phyloP scores from a whole-genome alignment of 1,284 basidiomycete genomes.

The Malassezia caprae region DNA sequence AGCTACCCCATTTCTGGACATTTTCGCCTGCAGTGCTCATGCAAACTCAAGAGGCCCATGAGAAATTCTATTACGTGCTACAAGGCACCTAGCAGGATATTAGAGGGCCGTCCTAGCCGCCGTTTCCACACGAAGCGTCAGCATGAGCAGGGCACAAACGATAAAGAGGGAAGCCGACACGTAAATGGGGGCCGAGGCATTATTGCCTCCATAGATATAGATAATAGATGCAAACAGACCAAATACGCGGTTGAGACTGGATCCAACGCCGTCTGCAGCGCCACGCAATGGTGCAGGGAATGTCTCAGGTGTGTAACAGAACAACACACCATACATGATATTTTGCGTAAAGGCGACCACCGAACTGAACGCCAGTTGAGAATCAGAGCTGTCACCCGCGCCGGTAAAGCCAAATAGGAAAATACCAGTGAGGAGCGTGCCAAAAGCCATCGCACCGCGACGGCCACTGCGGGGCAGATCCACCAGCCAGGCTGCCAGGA shows the following conservation, averaged over 20 bases:
- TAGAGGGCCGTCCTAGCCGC: conserved; percentile 9
- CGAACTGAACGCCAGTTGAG: conserved; percentile 39
- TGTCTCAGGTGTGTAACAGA: conserved; percentile 41
- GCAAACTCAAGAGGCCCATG: too few relatives aligned
- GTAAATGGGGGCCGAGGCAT: conserved; percentile 27
- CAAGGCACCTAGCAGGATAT: not conserved
- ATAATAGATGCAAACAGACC: conserved; percentile 44
- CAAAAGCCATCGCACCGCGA: conserved; percentile 43
- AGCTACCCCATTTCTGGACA: not conserved
- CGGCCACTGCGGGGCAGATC: conserved; percentile 42
- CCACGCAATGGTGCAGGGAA: conserved; percentile 45
- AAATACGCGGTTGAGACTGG: conserved; percentile 38
- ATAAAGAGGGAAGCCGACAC: conserved; percentile 37
- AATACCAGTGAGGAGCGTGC: conserved; percentile 41
- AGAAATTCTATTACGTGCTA: not conserved
- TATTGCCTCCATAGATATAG: conserved; percentile 25
- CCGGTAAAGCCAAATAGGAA: conserved; percentile 45
- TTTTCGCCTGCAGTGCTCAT: too few relatives aligned
- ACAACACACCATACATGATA: conserved; percentile 38
- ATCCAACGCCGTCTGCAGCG: conserved; percentile 42
- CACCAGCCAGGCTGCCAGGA: conserved; percentile 43
- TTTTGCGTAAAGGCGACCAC: conserved; percentile 34
- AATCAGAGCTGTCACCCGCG: conserved; percentile 21
- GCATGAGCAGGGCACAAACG: conserved; percentile 28
- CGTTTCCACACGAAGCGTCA: conserved; percentile 36